Percentiles rank a stretch among this genome's conserved stretches.
Evolutionary conservation across 2,329 filamentous ascomycete genomes (phyloP).

Genomic region (Paradendryphiella salina): DNA sequence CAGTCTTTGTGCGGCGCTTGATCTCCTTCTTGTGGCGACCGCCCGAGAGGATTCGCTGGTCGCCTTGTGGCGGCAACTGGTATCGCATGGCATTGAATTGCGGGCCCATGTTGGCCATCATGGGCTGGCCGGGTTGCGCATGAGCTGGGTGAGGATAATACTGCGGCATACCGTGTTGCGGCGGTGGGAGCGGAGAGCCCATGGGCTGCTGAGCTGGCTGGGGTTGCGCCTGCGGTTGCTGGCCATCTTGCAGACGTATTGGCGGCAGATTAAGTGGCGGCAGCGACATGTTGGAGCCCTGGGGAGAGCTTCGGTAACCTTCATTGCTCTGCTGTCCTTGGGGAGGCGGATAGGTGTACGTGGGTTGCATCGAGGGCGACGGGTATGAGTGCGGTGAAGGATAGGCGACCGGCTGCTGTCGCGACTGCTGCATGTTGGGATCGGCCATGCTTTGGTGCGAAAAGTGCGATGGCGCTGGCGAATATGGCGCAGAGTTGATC

Average conservation of each 20-base stretch:
- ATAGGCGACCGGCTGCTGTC: constrained; percentile 45
- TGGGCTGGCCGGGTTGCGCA: constrained; percentile 52
- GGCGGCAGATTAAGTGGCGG: constrained; percentile 55
- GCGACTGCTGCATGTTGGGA: constrained; percentile 39
- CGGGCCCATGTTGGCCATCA: constrained; percentile 55
- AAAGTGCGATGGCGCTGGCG: constrained; percentile 41
- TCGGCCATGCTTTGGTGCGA: constrained; percentile 42
- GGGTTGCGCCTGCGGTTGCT: constrained; percentile 41
- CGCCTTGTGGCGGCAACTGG: constrained; percentile 56
- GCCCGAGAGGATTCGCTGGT: constrained; percentile 61
- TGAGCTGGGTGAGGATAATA: constrained; percentile 56
- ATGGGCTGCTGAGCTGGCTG: constrained; percentile 49
- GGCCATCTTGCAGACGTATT: constrained; percentile 55
- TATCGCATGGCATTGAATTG: constrained; percentile 57
- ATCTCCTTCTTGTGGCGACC: constrained; percentile 73
- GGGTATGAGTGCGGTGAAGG: constrained; percentile 55
- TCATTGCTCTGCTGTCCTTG: constrained; percentile 46
- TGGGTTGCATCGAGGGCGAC: constrained; percentile 54
- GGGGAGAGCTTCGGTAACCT: constrained; percentile 53
- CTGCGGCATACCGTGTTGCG: constrained; percentile 55
- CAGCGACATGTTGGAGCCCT: constrained; percentile 50
- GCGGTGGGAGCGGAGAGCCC: constrained; percentile 58
- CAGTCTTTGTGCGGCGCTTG: constrained; percentile 73
- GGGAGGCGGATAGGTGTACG: constrained; percentile 54
- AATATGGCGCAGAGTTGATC: constrained; percentile 34